Evolutionary conservation across 257 asterid species (phyloP), one percentile per base, ranked within the genome.

Genomic region (Coffea eugenioides): DNA sequence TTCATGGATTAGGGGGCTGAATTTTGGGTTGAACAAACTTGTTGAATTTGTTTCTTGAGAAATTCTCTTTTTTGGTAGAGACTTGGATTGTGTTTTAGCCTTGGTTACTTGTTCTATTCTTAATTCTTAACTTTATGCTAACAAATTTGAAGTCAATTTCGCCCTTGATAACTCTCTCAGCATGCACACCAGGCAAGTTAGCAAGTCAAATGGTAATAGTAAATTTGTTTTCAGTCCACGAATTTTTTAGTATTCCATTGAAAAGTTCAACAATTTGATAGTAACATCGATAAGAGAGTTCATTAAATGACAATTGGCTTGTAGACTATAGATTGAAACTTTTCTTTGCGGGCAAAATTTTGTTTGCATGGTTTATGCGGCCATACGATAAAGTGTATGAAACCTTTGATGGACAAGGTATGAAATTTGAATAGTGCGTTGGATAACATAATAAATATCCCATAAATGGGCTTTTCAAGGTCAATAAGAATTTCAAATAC

Each of bases 21-120:
- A 48, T 7, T 77, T 77, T 84, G 84, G 89, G 88, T 91, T 81
- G 77, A 86, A 75, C 88, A 84, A 91, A 86, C 80, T 73, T 78
- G 69, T 78, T 73, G 83, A 73, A 80, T 65, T 73, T 66, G 71
- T 41, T 31, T 48, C 23, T 45, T 54, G 4, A 21, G 21, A 80
- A 73, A 80, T 73, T 69, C 75, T 48, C 48, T 39, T 80, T 74
- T 66, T 74, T 65, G 79, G 79, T 59, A 25, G 21, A 59, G 16
- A 8, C 25, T 43, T 43, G 64, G 71, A 75, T 75, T 23, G 61
- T 62, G 62, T 14, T 20, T 61, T 71, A 18, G 39, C 46, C 12
- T 20, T 49, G 48, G 54, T 80, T 61, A 21, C 83, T 25, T 52
- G 76, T 39, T 39, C 73, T 73, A 46, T 54, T 80, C 65, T 59